These are phyloP conservation scores for Botrytis paeoniae DNA, from an alignment of 2,329 filamentous ascomycete species.

Conservation along the genomic window DNA sequence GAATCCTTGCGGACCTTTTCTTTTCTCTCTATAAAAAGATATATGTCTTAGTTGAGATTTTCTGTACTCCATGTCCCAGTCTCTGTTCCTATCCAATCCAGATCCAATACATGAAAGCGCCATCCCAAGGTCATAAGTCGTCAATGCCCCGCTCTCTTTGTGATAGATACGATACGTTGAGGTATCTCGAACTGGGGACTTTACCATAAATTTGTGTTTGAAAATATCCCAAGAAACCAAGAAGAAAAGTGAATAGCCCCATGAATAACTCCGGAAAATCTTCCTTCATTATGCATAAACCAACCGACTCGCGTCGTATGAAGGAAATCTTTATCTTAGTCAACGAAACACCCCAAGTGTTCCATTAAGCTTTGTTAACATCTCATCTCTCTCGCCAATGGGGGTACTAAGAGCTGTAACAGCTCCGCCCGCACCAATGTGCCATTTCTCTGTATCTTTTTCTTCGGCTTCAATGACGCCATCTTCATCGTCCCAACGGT, in stretches of 20 bases:
- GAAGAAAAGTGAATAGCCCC: neutral
- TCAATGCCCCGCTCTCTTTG: conserved; percentile 2
- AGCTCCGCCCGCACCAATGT: conserved; percentile 84
- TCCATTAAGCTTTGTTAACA: conserved; percentile 63
- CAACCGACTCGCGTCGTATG: conserved; percentile 14
- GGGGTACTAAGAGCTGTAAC: conserved; percentile 81
- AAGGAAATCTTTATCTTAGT: conserved; percentile 13
- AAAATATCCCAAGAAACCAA: neutral
- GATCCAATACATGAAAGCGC: conserved; percentile 7
- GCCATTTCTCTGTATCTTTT: conserved; percentile 61
- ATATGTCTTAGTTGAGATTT: conserved; percentile 20
- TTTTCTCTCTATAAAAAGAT: conserved; percentile 15
- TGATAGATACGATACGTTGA: conserved; percentile 10
- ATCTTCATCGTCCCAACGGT: conserved; percentile 64
- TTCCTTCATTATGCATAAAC: conserved; percentile 8
- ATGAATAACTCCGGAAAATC: neutral
- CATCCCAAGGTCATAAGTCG: conserved; percentile 7
- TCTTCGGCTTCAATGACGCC: conserved; percentile 31
- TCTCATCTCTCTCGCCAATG: conserved; percentile 83
- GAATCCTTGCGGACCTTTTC: conserved; percentile 16
- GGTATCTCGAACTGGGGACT: neutral
- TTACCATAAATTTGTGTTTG: neutral
- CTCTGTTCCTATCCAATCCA: conserved; percentile 4
- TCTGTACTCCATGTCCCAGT: neutral
- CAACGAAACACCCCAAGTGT: conserved; percentile 33